A percentile compares a stretch with the other conserved stretches of the same genome.
phyloP scores from a whole-genome alignment of 768 basidiomycete species.

The Antrodiella citrinella region DNA sequence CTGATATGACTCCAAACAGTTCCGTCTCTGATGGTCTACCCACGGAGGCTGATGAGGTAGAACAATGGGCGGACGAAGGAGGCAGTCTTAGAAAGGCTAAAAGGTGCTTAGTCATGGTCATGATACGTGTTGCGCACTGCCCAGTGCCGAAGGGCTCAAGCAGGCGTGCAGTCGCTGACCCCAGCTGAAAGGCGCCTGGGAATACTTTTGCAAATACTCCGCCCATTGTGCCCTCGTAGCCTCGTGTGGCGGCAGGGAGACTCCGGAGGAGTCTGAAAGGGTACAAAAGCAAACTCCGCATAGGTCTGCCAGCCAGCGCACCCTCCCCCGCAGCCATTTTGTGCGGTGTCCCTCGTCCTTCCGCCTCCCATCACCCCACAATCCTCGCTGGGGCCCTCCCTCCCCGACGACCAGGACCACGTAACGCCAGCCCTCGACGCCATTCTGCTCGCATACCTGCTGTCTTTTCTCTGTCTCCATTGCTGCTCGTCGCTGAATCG shows the following conservation, averaged over 20 bases:
- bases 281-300: slow-evolving; percentile 7
- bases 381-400: slow-evolving; percentile 3
- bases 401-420: neutral
- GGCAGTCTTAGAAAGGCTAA: neutral
- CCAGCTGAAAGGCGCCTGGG: neutral
- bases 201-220: slow-evolving; percentile 1
- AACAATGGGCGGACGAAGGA: neutral
- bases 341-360: slow-evolving; percentile 1
- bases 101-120: neutral
- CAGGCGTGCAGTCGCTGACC: neutral
- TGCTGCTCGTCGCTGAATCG: slow-evolving; percentile 21
- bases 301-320: neutral
- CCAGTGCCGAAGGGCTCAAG: too few species aligned
- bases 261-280: neutral
- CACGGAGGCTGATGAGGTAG: neutral
- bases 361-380: slow-evolving; percentile 2
- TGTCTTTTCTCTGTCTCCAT: slow-evolving; percentile 27
- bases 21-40: neutral
- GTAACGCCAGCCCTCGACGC: slow-evolving; percentile 9
- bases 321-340: neutral
- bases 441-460: slow-evolving; percentile 22
- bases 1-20: neutral
- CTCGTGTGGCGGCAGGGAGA: slow-evolving; percentile 6
- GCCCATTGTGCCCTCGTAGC: slow-evolving; percentile 6
- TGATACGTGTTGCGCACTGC: slow-evolving; percentile 3